phyloP scores from a whole-genome alignment of 2,329 filamentous ascomycete genomes.

The Chlorencoelia australis region DNA sequence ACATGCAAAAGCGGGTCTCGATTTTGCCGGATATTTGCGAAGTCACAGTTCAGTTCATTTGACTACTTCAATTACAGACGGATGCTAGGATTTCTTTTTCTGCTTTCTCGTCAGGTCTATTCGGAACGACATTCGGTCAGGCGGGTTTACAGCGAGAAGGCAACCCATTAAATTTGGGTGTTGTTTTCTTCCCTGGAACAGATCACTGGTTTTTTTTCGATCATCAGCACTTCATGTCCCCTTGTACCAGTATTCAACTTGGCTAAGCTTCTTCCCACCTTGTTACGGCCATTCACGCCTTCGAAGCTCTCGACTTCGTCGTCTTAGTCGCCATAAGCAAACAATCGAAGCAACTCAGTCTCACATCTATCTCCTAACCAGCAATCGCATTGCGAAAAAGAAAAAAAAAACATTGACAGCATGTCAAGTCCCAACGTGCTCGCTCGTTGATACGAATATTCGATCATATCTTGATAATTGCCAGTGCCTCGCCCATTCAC shows the following conservation, averaged over 20 bases:
- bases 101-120: constrained; percentile 23
- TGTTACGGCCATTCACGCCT: constrained; percentile 22
- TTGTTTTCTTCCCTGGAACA: constrained; percentile 25
- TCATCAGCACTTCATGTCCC: constrained; percentile 28
- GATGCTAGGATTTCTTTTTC: constrained; percentile 27
- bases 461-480: constrained; percentile 17
- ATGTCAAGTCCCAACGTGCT: constrained; percentile 24
- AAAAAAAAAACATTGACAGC: constrained; percentile 19
- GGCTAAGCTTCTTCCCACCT: constrained; percentile 23
- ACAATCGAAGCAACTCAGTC: constrained; percentile 23
- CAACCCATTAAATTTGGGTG: constrained; percentile 18
- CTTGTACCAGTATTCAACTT: constrained; percentile 30
- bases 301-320: constrained; percentile 26
- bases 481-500: constrained; percentile 12
- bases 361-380: constrained; percentile 24
- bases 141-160: constrained; percentile 23
- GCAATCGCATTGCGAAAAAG: constrained; percentile 16
- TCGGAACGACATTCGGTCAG: constrained; percentile 27
- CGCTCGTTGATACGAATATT: constrained; percentile 12
- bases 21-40: constrained; percentile 19
- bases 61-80: constrained; percentile 18
- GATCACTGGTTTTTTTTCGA: constrained; percentile 25
- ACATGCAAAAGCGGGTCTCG: constrained; percentile 23
- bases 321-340: constrained; percentile 27
- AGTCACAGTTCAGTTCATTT: constrained; percentile 20